Percentiles rank a stretch among this genome's conserved stretches.
phyloP scores from a whole-genome alignment of 139 green algal species.

The Tetratostichococcus sp. region DNA sequence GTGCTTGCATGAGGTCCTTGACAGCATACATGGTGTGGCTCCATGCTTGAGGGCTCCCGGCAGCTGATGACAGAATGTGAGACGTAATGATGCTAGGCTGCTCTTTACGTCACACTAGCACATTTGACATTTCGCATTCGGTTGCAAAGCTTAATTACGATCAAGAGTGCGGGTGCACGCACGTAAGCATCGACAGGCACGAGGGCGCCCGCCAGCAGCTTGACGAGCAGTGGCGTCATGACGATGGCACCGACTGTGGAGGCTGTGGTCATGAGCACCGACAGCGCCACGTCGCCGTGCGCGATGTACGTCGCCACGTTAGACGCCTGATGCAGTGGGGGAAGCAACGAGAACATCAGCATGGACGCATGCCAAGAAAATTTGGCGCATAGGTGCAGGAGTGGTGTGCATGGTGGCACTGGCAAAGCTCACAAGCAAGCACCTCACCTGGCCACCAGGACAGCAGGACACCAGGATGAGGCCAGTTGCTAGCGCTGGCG shows the following conservation, averaged over 20 bases:
- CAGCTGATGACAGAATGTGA: no score
- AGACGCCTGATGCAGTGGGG: slow-evolving; percentile 50
- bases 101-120: no score
- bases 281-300: slow-evolving; percentile 78
- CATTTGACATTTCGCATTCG: no score
- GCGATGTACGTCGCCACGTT: slow-evolving; percentile 83
- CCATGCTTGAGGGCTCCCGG: no score
- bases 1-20: no score
- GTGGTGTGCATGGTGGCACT: background rate
- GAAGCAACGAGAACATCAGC: no score
- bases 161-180: no score
- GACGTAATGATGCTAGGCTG: no score
- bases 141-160: no score
- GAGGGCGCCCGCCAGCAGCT: slow-evolving; percentile 59
- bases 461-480: slow-evolving; percentile 80
- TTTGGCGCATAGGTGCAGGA: background rate
- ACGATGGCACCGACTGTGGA: slow-evolving; percentile 73
- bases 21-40: no score
- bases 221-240: slow-evolving; percentile 80
- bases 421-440: no score
- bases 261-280: slow-evolving; percentile 80
- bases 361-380: no score
- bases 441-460: slow-evolving; percentile 48
- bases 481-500: slow-evolving; percentile 49
- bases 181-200: slow-evolving; percentile 75